phyloP scores from a whole-genome alignment of 106 monocot species.

The Iris macrosiphon region DNA sequence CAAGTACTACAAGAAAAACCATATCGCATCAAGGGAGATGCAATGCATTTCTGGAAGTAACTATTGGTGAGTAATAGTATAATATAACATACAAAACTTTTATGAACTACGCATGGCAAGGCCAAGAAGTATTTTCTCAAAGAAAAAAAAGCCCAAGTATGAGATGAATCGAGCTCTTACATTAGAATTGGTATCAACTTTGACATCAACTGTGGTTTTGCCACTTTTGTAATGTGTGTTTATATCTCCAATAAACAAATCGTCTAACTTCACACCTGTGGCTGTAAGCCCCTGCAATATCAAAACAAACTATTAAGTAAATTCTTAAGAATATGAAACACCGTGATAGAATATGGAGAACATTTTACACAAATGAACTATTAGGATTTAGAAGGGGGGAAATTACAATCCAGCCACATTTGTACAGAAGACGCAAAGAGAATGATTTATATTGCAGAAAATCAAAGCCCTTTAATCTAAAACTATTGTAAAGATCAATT shows the following conservation, averaged over 20 bases:
- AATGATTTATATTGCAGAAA: neutral
- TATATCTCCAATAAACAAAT: conserved; percentile 62
- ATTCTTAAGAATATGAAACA: neutral
- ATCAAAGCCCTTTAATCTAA: neutral
- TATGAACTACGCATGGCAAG: neutral
- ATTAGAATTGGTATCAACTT: conserved; percentile 62
- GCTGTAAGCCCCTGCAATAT: conserved; percentile 50
- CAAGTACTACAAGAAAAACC: neutral
- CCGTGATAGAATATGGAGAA: neutral
- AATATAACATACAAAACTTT: neutral
- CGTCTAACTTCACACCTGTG: conserved; percentile 46
- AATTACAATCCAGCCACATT: too few relatives aligned
- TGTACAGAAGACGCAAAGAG: too few relatives aligned
- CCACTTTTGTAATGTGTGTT: conserved; percentile 53
- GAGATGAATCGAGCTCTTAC: conserved; percentile 22
- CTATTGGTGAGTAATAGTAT: neutral
- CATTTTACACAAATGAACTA: neutral
- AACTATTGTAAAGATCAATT: too few relatives aligned
- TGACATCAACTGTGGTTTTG: conserved; percentile 58
- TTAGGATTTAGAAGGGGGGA: neutral
- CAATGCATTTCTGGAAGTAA: neutral
- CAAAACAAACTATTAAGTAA: neutral
- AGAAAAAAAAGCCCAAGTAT: neutral
- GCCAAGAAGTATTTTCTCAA: neutral
- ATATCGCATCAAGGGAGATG: neutral